A percentile compares a stretch with the other conserved stretches of the same genome.
These are phyloP conservation scores for Calendula officinalis DNA, from an alignment of 129 eudicot species.

Conservation along the genomic window DNA sequence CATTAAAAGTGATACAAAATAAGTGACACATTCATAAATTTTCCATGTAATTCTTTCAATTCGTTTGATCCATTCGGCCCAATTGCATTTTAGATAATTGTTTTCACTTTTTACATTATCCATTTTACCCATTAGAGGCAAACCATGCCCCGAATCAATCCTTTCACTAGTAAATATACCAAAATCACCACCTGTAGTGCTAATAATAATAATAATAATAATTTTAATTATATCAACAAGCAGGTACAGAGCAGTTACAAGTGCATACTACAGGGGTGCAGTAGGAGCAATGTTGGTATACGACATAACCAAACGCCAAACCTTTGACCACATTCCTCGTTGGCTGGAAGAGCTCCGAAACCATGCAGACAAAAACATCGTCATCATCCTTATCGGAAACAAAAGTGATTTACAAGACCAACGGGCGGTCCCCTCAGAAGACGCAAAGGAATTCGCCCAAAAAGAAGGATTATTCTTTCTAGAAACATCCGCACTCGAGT, in stretches of 20 bases:
- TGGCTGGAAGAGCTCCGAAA: constrained; percentile 73
- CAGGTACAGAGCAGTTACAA: constrained; percentile 77
- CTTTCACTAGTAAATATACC: too few species aligned
- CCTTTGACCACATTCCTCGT: constrained; percentile 72
- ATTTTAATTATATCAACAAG: neutral
- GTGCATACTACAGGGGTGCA: constrained; percentile 78
- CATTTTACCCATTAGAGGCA: too few species aligned
- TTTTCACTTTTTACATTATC: too few species aligned
- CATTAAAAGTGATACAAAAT: too few species aligned
- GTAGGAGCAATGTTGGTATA: constrained; percentile 80
- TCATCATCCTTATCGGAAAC: constrained; percentile 66
- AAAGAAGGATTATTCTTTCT: constrained; percentile 89
- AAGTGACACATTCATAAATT: too few species aligned
- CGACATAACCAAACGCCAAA: constrained; percentile 72
- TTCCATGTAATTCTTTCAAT: too few species aligned
- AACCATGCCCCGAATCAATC: too few species aligned
- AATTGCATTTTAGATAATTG: too few species aligned
- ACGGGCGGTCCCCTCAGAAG: constrained; percentile 75
- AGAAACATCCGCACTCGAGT: constrained; percentile 85
- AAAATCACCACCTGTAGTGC: too few species aligned
- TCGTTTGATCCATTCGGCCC: too few species aligned
- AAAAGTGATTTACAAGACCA: constrained; percentile 65
- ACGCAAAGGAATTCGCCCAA: constrained; percentile 84
- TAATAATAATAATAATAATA: neutral
- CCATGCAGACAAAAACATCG: constrained; percentile 78